A percentile compares a stretch with the other conserved stretches of the same genome.
phyloP scores from a whole-genome alignment of 2,329 filamentous ascomycete genomes.

The Fusarium albosuccineum region DNA sequence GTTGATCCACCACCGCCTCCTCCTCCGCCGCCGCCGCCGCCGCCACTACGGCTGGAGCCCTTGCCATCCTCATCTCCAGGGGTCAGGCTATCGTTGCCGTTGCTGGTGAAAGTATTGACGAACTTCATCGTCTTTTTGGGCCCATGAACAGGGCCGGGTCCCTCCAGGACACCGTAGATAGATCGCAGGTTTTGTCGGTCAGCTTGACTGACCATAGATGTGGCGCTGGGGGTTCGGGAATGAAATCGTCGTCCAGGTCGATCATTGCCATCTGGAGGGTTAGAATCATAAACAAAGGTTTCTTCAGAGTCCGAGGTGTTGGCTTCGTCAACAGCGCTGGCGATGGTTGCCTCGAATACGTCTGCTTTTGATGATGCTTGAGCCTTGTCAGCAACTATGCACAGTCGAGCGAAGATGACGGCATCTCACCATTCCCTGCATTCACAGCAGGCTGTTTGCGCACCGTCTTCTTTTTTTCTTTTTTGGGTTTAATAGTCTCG shows the following conservation, averaged over 20 bases:
- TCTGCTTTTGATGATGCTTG: constrained; percentile 81
- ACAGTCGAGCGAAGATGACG: constrained; percentile 27
- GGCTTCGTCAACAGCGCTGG: constrained; percentile 94
- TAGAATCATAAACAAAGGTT: constrained; percentile 99
- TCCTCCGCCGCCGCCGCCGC: constrained; percentile 50
- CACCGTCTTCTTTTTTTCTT: constrained; percentile 85
- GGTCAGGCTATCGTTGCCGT: constrained; percentile 62
- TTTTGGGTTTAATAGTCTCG: constrained; percentile 96
- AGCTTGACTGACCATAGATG: constrained; percentile 81
- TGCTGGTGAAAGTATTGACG: constrained; percentile 80
- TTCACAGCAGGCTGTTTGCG: constrained; percentile 81
- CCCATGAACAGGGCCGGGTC: constrained; percentile 56
- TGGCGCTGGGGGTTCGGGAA: constrained; percentile 93
- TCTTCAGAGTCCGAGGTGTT: constrained; percentile 98
- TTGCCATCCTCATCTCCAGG: constrained; percentile 76
- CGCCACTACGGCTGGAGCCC: constrained; percentile 67
- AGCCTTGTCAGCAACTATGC: constrained; percentile 24
- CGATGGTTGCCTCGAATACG: constrained; percentile 97
- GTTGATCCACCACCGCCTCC: constrained; percentile 66
- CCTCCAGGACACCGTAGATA: constrained; percentile 77
- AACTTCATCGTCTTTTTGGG: constrained; percentile 97
- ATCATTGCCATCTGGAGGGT: constrained; percentile 78
- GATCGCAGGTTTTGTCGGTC: constrained; percentile 71
- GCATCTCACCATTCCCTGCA: constrained; percentile 74
- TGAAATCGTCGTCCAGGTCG: constrained; percentile 80